These are phyloP conservation scores for Podaxis sp. DNA, from an alignment of 768 basidiomycete genomes.

Conservation along the genomic window DNA sequence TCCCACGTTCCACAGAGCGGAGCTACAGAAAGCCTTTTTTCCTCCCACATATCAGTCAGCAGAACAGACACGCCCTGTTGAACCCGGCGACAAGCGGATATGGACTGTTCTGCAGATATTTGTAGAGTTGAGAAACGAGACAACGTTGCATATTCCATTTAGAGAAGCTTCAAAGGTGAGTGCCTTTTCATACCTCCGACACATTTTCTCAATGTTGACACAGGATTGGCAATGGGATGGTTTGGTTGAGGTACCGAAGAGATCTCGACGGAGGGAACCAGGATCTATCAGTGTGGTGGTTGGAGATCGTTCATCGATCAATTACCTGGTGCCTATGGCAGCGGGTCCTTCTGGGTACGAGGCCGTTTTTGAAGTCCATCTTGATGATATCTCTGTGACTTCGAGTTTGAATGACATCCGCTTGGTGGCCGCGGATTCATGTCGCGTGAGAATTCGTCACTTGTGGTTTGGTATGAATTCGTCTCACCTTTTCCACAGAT, in stretches of 20 bases:
- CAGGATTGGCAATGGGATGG: constrained; percentile 96
- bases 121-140: constrained; percentile 74
- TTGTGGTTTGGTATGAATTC: constrained; percentile 4
- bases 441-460: constrained; percentile 48
- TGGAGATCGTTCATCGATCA: constrained; percentile 81
- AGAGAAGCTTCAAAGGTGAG: constrained; percentile 84
- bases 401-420: constrained; percentile 88
- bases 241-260: constrained; percentile 36
- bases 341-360: constrained; percentile 72
- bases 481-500: constrained; percentile 35
- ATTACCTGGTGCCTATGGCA: constrained; percentile 81
- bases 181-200: neutral
- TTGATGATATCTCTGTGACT: constrained; percentile 71
- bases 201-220: neutral
- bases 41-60: constrained; percentile 72
- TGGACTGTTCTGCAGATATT: constrained; percentile 83
- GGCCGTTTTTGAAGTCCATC: constrained; percentile 73
- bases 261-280: constrained; percentile 55
- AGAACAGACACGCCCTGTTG: constrained; percentile 50
- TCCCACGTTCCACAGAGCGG: constrained; percentile 38
- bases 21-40: constrained; percentile 80
- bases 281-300: constrained; percentile 70
- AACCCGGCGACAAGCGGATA: constrained; percentile 73
- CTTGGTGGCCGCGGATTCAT: constrained; percentile 72
- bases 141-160: constrained; percentile 81